Evolutionary conservation across 257 asterid genomes (phyloP).

Genomic region (Nyctanthes arbortristis): DNA sequence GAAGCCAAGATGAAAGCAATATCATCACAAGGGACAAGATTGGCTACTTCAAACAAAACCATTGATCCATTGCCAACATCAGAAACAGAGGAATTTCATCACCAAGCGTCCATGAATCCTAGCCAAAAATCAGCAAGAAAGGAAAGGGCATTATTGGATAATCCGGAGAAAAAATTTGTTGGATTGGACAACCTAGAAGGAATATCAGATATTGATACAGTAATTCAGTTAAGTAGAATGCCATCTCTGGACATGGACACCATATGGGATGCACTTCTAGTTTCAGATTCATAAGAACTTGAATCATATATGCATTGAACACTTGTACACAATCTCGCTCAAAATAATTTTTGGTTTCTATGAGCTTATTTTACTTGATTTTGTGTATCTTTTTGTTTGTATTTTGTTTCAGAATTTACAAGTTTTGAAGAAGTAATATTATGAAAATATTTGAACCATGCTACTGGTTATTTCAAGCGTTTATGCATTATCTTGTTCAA

Average conservation of each 20-base stretch:
- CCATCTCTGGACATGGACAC: constrained; percentile 88
- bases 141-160: constrained; percentile 22
- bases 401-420: background rate
- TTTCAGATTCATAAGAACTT: constrained; percentile 52
- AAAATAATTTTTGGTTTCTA: background rate
- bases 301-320: background rate
- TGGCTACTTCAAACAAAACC: constrained; percentile 22
- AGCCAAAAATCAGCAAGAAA: constrained; percentile 11
- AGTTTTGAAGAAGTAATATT: background rate
- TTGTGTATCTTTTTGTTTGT: background rate
- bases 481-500: too few relatives aligned
- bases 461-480: too few relatives aligned
- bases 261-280: constrained; percentile 82
- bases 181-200: constrained; percentile 32
- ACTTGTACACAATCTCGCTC: background rate
- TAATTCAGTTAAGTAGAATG: constrained; percentile 72
- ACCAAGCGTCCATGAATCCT: constrained; percentile 2
- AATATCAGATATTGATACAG: constrained; percentile 41
- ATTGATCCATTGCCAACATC: constrained; percentile 1
- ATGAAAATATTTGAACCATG: background rate
- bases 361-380: background rate
- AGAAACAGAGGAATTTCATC: background rate
- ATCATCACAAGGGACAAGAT: constrained; percentile 38
- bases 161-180: constrained; percentile 19
- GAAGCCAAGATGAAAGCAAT: constrained; percentile 51